These are phyloP conservation scores for Begonia peltatifolia DNA, from an alignment of 306 rosid species.

Conservation along the genomic window DNA sequence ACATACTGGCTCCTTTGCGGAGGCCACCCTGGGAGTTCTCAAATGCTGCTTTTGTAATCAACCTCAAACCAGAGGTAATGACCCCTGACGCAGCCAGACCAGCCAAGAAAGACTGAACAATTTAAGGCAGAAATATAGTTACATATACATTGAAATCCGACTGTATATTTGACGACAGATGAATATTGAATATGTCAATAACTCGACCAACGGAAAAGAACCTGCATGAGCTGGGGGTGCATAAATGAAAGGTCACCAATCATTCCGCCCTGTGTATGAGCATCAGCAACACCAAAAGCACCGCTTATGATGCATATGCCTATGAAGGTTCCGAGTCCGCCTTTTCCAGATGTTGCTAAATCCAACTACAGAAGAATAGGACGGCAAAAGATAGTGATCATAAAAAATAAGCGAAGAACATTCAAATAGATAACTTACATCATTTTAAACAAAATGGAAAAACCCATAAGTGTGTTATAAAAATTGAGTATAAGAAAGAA, in stretches of 20 bases:
- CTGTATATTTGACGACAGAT: no score
- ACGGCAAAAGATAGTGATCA: background rate
- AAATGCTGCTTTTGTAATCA: conserved; percentile 70
- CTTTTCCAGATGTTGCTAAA: conserved; percentile 79
- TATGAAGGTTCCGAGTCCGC: conserved; percentile 67
- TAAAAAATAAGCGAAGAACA: background rate
- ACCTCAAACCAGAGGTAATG: conserved; percentile 64
- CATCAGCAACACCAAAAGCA: conserved; percentile 84
- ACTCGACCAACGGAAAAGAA: background rate
- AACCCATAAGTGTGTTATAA: no score
- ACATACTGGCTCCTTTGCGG: conserved; percentile 84
- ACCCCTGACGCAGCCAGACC: conserved; percentile 83
- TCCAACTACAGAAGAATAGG: conserved; percentile 46
- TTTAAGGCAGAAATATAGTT: conserved; percentile 3
- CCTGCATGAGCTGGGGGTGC: conserved; percentile 72
- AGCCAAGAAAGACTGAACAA: conserved; percentile 61
- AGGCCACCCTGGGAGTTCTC: conserved; percentile 55
- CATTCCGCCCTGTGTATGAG: conserved; percentile 83
- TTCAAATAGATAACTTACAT: background rate
- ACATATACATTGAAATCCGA: no score
- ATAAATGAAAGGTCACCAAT: conserved; percentile 84
- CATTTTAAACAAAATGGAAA: no score
- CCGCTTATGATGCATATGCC: conserved; percentile 58
- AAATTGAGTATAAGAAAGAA: background rate
- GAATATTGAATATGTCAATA: no score